Percentiles rank a stretch among this genome's conserved stretches.
Evolutionary conservation across 176 grass and related monocot genomes (phyloP).

Genomic region (Lolium multiflorum): DNA sequence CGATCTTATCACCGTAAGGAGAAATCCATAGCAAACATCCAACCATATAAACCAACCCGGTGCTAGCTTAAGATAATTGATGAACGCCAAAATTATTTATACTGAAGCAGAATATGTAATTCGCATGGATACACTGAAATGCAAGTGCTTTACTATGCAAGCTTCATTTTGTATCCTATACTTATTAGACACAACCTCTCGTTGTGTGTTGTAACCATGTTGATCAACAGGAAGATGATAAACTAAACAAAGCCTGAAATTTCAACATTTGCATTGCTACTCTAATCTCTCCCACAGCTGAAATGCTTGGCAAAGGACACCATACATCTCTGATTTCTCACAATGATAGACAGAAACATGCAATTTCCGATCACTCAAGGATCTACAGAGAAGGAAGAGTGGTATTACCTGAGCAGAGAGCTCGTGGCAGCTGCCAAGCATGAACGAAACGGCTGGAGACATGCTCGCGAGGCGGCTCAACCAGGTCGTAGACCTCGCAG

Average conservation of each 20-base stretch:
- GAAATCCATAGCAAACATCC: too few relatives aligned
- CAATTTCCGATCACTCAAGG: background rate
- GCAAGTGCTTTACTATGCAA: background rate
- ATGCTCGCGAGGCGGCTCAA: background rate
- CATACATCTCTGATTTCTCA: background rate
- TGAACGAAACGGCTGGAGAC: conserved; percentile 9
- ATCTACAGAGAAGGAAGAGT: background rate
- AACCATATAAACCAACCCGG: background rate
- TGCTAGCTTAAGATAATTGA: background rate
- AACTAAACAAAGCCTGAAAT: background rate
- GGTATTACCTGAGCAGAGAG: conserved; percentile 3
- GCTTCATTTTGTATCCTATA: background rate
- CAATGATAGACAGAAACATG: background rate
- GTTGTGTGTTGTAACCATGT: background rate
- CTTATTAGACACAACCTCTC: background rate
- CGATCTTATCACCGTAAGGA: too few relatives aligned
- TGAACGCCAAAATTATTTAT: background rate
- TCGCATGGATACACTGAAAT: background rate
- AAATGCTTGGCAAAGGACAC: background rate
- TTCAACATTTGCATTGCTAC: background rate
- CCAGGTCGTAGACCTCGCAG: conserved; percentile 6
- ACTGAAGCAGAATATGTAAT: background rate
- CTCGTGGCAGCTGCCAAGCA: conserved; percentile 8
- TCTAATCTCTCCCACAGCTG: background rate
- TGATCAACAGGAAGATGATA: background rate